These are phyloP conservation scores for Schizophyllum amplum DNA, from an alignment of 1,284 basidiomycete species.

Conservation along the genomic window DNA sequence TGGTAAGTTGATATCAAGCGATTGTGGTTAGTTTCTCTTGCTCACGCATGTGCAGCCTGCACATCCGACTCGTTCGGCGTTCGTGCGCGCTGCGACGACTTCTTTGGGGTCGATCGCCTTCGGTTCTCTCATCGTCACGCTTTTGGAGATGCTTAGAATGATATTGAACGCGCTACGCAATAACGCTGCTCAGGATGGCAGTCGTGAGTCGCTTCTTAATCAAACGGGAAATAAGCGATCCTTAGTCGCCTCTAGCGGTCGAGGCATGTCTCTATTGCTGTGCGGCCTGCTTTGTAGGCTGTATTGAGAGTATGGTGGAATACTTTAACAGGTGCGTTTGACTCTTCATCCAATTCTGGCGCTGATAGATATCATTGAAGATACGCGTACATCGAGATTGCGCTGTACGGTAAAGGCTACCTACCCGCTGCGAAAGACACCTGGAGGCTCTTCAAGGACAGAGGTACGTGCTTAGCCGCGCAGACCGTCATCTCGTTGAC, in stretches of 20 bases:
- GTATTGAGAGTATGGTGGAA: conserved; percentile 62
- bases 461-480: conserved; percentile 34
- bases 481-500: not conserved
- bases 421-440: conserved; percentile 85
- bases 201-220: not conserved
- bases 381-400: conserved; percentile 82
- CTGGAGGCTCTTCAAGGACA: conserved; percentile 79
- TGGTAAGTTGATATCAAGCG: conserved; percentile 31
- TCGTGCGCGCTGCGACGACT: conserved; percentile 75
- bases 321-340: conserved; percentile 71
- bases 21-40: conserved; percentile 2
- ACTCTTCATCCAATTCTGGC: conserved; percentile 7
- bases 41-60: conserved; percentile 40
- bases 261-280: conserved; percentile 72
- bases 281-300: conserved; percentile 75
- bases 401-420: conserved; percentile 84
- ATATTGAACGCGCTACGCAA: conserved; percentile 58
- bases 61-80: conserved; percentile 64
- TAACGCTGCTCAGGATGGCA: not conserved
- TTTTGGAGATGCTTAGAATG: conserved; percentile 72
- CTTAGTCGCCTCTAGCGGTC: conserved; percentile 32
- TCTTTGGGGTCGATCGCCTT: conserved; percentile 89
- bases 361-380: conserved; percentile 21
- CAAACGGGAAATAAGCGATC: conserved; percentile 14
- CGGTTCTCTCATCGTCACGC: conserved; percentile 82